These are phyloP conservation scores for Magnolia sinica DNA, from an alignment of 164 flowering plant genomes.

Conservation along the genomic window DNA sequence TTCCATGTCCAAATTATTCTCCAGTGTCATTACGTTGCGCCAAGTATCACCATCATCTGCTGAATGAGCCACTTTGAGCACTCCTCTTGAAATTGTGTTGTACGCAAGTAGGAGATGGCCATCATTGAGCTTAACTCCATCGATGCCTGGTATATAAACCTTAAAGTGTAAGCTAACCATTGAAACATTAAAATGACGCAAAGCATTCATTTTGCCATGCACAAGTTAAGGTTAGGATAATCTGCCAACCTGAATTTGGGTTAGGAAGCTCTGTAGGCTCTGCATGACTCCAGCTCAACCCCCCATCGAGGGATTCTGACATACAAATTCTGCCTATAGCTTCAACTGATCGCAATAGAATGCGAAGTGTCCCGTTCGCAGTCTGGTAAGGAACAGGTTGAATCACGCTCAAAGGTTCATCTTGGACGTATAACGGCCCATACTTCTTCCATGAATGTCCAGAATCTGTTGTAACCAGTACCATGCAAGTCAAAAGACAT, in stretches of 20 bases:
- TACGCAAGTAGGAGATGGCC: slow-evolving; percentile 74
- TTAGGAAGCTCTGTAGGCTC: slow-evolving; percentile 71
- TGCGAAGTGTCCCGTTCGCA: slow-evolving; percentile 61
- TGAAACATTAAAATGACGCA: not conserved
- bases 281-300: slow-evolving; percentile 69
- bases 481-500: not conserved
- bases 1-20: slow-evolving; percentile 63
- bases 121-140: slow-evolving; percentile 80
- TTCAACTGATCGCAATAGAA: slow-evolving; percentile 62
- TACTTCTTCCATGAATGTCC: slow-evolving; percentile 81
- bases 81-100: slow-evolving; percentile 75
- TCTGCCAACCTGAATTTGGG: slow-evolving; percentile 78
- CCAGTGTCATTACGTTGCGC: slow-evolving; percentile 66
- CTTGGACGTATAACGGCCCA: slow-evolving; percentile 70
- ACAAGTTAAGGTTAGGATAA: not conserved
- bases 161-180: not conserved
- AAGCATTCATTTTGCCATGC: not conserved
- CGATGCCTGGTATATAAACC: slow-evolving; percentile 54
- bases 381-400: slow-evolving; percentile 90
- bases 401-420: slow-evolving; percentile 63
- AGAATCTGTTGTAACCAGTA: slow-evolving; percentile 66
- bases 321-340: slow-evolving; percentile 67
- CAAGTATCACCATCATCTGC: slow-evolving; percentile 82
- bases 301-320: slow-evolving; percentile 86
- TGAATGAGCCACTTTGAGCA: slow-evolving; percentile 76